phyloP scores from a whole-genome alignment of 1,284 basidiomycete species.

The Ceratobasidium papillatum region DNA sequence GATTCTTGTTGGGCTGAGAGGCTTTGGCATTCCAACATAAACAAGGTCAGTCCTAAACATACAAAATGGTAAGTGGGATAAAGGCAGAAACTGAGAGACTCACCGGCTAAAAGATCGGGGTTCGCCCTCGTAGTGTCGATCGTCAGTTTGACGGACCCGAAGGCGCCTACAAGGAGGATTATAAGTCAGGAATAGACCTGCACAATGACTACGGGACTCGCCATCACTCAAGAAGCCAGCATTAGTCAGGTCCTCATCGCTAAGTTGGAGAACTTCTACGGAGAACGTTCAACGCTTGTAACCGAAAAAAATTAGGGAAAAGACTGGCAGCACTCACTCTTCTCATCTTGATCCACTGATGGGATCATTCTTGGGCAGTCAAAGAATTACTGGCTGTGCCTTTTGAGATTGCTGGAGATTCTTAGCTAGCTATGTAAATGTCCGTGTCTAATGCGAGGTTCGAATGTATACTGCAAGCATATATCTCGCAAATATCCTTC shows the following conservation, averaged over 20 bases:
- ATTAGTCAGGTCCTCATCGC: conserved; percentile 6
- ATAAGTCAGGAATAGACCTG: conserved; percentile 6
- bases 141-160: background rate
- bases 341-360: no score
- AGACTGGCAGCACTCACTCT: no score
- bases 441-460: no score
- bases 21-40: conserved; percentile 7
- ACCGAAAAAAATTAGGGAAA: no score
- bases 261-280: conserved; percentile 11
- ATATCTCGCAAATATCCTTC: no score
- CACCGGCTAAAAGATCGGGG: background rate
- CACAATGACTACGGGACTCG: background rate
- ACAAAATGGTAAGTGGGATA: background rate
- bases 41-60: conserved; percentile 15
- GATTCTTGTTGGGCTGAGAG: background rate
- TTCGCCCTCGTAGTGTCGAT: background rate
- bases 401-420: no score
- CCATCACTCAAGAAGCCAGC: conserved; percentile 15
- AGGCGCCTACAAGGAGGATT: conserved; percentile 17
- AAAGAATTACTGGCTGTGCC: no score
- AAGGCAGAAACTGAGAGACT: background rate
- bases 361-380: no score
- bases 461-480: no score
- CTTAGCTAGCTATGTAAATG: no score
- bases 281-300: background rate